A percentile compares a stretch with the other conserved stretches of the same genome.
Evolutionary conservation across 2,329 filamentous ascomycete species (phyloP).

Genomic region (Colletotrichum echinochloae): DNA sequence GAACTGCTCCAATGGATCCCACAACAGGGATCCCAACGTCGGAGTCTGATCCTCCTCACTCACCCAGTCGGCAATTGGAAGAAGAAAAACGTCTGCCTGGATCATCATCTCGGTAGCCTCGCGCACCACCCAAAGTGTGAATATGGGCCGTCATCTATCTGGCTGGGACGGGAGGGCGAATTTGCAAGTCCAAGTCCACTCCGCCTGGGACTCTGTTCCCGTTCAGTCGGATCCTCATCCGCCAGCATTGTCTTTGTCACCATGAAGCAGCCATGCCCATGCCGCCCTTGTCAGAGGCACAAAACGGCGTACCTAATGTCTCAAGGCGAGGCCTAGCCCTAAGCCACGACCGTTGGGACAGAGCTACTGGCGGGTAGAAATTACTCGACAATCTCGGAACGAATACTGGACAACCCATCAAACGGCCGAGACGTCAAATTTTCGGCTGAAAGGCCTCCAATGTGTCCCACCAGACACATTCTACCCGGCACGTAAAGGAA

Average conservation of each 20-base stretch:
- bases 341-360: constrained; percentile 32
- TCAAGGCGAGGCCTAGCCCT: constrained; percentile 27
- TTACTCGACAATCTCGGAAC: not conserved
- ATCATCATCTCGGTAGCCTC: constrained; percentile 37
- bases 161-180: not conserved
- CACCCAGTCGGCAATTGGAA: constrained; percentile 20
- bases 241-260: constrained; percentile 9
- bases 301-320: constrained; percentile 31
- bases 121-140: constrained; percentile 16
- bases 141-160: constrained; percentile 19
- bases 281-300: constrained; percentile 17
- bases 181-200: constrained; percentile 1
- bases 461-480: not conserved
- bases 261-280: constrained; percentile 3
- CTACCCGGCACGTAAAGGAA: not conserved
- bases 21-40: constrained; percentile 23
- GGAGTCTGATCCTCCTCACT: constrained; percentile 10
- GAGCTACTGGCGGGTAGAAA: not conserved
- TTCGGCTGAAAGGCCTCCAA: not conserved
- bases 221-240: constrained; percentile 2
- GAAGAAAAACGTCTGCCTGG: constrained; percentile 8
- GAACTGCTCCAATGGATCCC: constrained; percentile 18
- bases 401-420: constrained; percentile 8
- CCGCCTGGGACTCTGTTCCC: constrained; percentile 11
- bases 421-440: constrained; percentile 3